A percentile compares a stretch with the other conserved stretches of the same genome.
Conservation (phyloP, 129 eudicot species). For the sunflower (Helianthus annuus) region HanXRQr2.0-SUNRISE NC_035437.2:154756790-154757289, state of each 20-base stretch:
- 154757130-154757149: no score
- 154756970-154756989: slow-evolving; percentile 35
- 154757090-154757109: neutral
- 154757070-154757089: slow-evolving; percentile 48
- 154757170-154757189: neutral
- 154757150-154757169: neutral
- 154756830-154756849: slow-evolving; percentile 34
- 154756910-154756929: slow-evolving; percentile 56
- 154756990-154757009: slow-evolving; percentile 57
- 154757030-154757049: slow-evolving; percentile 45
- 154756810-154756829: slow-evolving; percentile 31
- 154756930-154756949: slow-evolving; percentile 60
- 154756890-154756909: slow-evolving; percentile 54
- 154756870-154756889: slow-evolving; percentile 61
- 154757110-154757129: neutral
- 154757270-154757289: no score
- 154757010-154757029: slow-evolving; percentile 36
- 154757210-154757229: neutral
- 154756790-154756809: slow-evolving; percentile 67
- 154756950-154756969: slow-evolving; percentile 72
- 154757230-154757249: neutral
- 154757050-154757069: slow-evolving; percentile 45
- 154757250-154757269: neutral
- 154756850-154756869: slow-evolving; percentile 46
- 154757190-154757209: neutral